Evolutionary conservation across 176 grass and related monocot species (phyloP), one percentile per base, ranked within the genome.

Genomic region (Juncus inflexus): DNA sequence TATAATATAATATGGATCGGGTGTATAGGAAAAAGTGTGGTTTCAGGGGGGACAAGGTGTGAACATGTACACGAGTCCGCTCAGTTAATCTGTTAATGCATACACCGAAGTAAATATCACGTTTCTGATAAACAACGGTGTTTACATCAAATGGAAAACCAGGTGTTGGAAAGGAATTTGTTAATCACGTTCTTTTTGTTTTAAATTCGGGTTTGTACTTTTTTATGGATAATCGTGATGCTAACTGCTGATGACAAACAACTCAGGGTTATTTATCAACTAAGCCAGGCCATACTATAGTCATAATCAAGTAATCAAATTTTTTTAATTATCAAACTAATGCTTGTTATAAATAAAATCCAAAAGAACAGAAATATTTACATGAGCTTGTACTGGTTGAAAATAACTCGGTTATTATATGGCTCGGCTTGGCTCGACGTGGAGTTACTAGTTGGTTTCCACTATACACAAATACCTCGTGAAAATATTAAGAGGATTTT

Each of bases 211-310:
- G 15, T 16, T 50, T 66, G 7, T 35, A 19, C 42, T 66, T 6
- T 6, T 12, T n/a, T 42, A 8, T 70, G 2, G 54, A 70, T 70
- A 70, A n/a, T 70, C 67, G 67, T 70, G 67, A 58, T 70, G 52
- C 14, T 42, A 70, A 70, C 52, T 42, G 67, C 12, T 54, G 19
- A 28, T 70, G 67, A 58, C 37, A 47, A 47, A 9, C 43, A 5
- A 9, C 43, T 47, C 43, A 47, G 6, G 9, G 43, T 2, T 47
- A 28, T 47, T 6, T 47, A 9, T 47, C 9, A 47, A 6, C 43
- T 47, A 47, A 47, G 43, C 43, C 43, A 47, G 9, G 43, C 43
- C 9, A 9, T 1, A 47, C 19, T 28, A 28, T 28, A 28, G 19
- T 28, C 19, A 28, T 28, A 28, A 28, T 28, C 19, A 28, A 28